Base-by-base conservation (phyloP, 2,329 filamentous ascomycete genomes). In the Colletotrichum caudatum region DNA sequence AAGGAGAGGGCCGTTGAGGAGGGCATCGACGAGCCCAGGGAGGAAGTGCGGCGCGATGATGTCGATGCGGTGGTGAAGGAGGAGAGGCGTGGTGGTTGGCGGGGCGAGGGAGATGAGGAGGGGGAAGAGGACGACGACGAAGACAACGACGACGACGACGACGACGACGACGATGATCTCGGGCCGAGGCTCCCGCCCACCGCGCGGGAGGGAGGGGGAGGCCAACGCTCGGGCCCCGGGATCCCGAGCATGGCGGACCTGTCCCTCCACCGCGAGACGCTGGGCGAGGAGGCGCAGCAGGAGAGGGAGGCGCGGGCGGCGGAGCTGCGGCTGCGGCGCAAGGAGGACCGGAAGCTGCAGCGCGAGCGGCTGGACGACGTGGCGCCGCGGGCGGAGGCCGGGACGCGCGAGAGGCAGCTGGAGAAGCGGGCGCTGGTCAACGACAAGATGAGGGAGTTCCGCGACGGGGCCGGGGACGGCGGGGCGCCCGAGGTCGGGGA, bases 381-480 rank as follows among this genome's bases (percentile, higher is more conserved):
- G 0, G 89, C 87, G 0, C 95, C 95, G 0, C 93, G 94, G 14
- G 94, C 95, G 0, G 94, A 96, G 72, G 84, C 94, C 0, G 94
- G 95, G 0, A 93, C 93, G 1, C 90, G 91, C 57, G 95, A 97
- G 82, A 90, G 95, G 14, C 89, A 90, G 77, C 86, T 98, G 1
- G 95, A 99, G 83, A 98, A 98, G 87, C 92, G 91, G 74, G 88
- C 87, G 44, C 92, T 93, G 73, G 84, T 88, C 6, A 92, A 92
- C 39, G 91, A 92, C 8, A 90, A 91, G 75, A 91, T 97, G 84
- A 88, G 90, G 35, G 87, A 88, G 14, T 97, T 97, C 78, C 83
- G 90, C 69, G 86, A 94, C 74, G 74, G 54, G 53, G n/a, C n/a
- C 8, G 68, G 58, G 7, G 69, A 68, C 23, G 69, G 37, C 12